phyloP scores from a whole-genome alignment of 148 eudicot species.

The Heliamphora exappendiculata region DNA sequence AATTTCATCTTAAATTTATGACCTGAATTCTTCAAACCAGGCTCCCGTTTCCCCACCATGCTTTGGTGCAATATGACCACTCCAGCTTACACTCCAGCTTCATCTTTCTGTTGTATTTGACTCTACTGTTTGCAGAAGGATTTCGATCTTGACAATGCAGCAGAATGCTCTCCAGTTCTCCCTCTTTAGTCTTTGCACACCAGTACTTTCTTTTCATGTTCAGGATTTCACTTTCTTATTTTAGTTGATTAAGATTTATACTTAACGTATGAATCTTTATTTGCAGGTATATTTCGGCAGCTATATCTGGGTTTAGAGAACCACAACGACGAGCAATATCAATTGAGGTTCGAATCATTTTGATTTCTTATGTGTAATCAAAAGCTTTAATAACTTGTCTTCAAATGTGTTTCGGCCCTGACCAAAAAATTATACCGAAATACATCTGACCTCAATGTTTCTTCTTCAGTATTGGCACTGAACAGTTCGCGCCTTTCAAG shows the following conservation, averaged over 20 bases:
- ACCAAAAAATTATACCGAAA: neutral
- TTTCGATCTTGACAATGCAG: neutral
- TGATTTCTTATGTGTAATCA: neutral
- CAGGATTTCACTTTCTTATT: neutral
- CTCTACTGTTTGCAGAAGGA: neutral
- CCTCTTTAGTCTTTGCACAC: neutral
- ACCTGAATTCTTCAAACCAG: neutral
- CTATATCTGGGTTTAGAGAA: conserved; percentile 52
- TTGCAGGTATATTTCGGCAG: conserved; percentile 56
- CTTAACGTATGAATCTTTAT: neutral
- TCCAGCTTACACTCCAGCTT: neutral
- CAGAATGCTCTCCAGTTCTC: neutral
- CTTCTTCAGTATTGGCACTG: neutral
- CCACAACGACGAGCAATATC: conserved; percentile 65
- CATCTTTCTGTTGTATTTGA: neutral
- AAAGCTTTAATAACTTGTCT: neutral
- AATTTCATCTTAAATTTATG: neutral
- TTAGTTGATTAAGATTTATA: neutral
- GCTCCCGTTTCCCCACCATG: neutral
- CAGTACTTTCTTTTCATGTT: neutral
- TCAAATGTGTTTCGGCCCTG: neutral
- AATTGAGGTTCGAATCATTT: conserved; percentile 45
- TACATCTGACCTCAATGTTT: no score
- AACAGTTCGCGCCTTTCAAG: neutral
- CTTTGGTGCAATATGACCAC: neutral